Base-by-base conservation (phyloP, 495 filamentous ascomycete genomes). In the Daldinia loculata region DNA sequence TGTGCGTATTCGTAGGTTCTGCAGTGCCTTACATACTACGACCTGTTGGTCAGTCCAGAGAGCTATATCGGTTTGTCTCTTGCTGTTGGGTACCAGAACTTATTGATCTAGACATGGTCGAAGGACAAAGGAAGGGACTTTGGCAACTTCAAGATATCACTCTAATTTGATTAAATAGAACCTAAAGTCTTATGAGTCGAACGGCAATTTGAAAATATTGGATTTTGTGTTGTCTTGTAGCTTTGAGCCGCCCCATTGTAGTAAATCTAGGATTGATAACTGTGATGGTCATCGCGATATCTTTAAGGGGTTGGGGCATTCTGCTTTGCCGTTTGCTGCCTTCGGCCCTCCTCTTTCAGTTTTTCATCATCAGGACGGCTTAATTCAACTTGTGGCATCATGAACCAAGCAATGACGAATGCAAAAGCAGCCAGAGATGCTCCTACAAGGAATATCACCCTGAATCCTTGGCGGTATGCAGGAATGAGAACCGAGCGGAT, bases 381-480 rank as follows among this genome's bases (percentile, higher is more conserved):
- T 24, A 87, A 61, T 9, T 76, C 76, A 30, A 86, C 75, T 58
- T 86, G 83, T 6, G 82, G 83, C 77, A 87, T 83, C 29, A 86
- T 73, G 55, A 74, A 77, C 55, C 74, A 71, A 9, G 84, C 79
- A 30, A 87, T 53, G 9, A 81, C 53, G 56, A 85, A 82, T 9
- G 84, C 82, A 5, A 84, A 41, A 0, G 81, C 82, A n/a, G 84
- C 78, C 12, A 87, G 59, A 0, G 73, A 77, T 6, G 84, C 84
- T 2, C 83, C 82, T 3, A 85, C 75, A 6, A 85, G 67, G 56
- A 87, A 87, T 50, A 87, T 83, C 27, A 84, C 81, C 14, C 80
- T 75, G 59, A 87, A 87, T 2, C 84, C 85, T 15, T 67, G 29
- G 41, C 80, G 78, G 53, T 87, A 87, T 0, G 83, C 83, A 0